Conservation (phyloP, 1,284 basidiomycete genomes). For the Vanrija sp. region DNA sequence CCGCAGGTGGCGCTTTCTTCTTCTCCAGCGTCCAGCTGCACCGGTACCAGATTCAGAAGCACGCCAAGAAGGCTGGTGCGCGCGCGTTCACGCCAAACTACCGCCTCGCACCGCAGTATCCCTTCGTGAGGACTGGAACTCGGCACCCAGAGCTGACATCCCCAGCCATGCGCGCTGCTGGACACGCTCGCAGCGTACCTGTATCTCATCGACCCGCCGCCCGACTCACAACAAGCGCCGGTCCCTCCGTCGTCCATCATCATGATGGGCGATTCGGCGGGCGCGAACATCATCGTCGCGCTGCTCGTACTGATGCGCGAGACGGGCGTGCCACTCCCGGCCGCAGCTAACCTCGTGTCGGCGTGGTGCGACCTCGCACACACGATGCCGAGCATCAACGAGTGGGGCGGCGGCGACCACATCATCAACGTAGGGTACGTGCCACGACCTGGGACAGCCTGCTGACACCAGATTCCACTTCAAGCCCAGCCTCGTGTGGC, state of each 20-base stretch:
- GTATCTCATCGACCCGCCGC: constrained; percentile 68
- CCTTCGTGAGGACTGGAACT: constrained; percentile 70
- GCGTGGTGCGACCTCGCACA: constrained; percentile 94
- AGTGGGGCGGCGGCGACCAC: constrained; percentile 42
- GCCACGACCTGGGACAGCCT: constrained; percentile 1
- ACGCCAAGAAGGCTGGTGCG: constrained; percentile 82
- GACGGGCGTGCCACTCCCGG: constrained; percentile 72
- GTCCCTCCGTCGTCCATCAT: constrained; percentile 79
- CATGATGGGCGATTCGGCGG: constrained; percentile 86
- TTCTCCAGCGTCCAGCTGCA: constrained; percentile 38
- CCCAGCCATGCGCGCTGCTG: constrained; percentile 53
- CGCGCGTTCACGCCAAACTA: constrained; percentile 76
- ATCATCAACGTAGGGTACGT: constrained; percentile 37
- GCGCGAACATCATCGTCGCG: constrained; percentile 80
- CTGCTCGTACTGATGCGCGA: constrained; percentile 86
- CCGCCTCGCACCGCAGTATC: constrained; percentile 84
- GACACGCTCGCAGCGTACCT: constrained; percentile 54
- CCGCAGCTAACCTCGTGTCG: constrained; percentile 76
- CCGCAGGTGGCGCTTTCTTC: constrained; percentile 48
- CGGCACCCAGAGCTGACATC: constrained; percentile 14
- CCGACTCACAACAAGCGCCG: constrained; percentile 64
- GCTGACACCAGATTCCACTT: constrained; percentile 43
- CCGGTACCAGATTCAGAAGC: constrained; percentile 77
- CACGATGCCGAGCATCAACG: constrained; percentile 76
- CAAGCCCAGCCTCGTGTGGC: constrained; percentile 47